phyloP scores from a whole-genome alignment of 306 rosid species.

The Pyrus betulifolia region DNA sequence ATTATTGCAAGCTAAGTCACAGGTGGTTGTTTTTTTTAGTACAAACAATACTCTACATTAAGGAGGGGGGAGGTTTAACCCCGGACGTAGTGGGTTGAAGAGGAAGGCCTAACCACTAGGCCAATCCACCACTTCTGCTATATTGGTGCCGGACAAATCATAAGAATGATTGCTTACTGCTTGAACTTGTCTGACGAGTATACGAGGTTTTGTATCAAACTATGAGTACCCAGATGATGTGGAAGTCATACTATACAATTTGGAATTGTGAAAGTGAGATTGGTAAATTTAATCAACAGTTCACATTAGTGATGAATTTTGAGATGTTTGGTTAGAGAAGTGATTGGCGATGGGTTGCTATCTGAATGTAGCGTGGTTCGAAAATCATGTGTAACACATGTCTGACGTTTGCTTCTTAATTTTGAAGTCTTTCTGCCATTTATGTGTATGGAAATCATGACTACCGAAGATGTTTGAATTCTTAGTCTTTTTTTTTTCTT shows the following conservation, averaged over 20 bases:
- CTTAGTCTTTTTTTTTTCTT: background rate
- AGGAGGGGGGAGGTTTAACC: too few species aligned
- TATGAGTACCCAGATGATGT: background rate
- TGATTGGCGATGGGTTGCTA: background rate
- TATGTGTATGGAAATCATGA: background rate
- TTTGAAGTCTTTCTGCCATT: background rate
- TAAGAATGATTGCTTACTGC: background rate
- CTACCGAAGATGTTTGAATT: background rate
- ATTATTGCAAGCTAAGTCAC: background rate
- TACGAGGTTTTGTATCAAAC: too few species aligned
- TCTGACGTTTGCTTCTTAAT: background rate
- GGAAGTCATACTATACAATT: background rate
- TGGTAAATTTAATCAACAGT: background rate
- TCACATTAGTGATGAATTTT: background rate
- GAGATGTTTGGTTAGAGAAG: background rate
- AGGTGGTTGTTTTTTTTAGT: background rate
- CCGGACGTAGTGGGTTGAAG: too few species aligned
- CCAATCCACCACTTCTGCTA: background rate
- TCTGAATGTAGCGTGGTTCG: background rate
- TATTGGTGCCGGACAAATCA: background rate
- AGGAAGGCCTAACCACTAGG: too few species aligned
- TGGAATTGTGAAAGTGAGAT: background rate
- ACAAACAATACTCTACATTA: background rate
- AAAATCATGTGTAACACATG: background rate
- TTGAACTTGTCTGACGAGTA: background rate